Percentiles rank a stretch among this genome's conserved stretches.
These are phyloP conservation scores for Pseudogymnoascus sp. DNA, from an alignment of 2,329 filamentous ascomycete genomes.

Conservation along the genomic window DNA sequence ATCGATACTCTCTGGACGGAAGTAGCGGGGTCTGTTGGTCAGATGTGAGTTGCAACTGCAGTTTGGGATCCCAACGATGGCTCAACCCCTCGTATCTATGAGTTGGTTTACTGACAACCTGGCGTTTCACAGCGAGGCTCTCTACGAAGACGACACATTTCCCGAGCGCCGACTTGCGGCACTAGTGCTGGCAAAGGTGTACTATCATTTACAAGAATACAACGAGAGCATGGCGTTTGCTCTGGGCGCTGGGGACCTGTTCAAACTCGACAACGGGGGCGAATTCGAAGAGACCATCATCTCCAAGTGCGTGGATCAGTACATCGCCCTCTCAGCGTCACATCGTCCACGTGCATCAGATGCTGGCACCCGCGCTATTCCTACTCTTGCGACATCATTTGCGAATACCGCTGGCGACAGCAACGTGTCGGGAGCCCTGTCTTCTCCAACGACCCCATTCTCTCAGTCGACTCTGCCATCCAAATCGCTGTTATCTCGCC, in stretches of 20 bases:
- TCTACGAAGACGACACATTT: conserved; percentile 95
- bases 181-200: conserved; percentile 92
- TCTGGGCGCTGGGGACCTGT: conserved; percentile 85
- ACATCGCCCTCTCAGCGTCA: conserved; percentile 69
- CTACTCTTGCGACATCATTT: conserved; percentile 66
- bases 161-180: conserved; percentile 90
- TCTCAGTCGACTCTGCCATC: conserved; percentile 88
- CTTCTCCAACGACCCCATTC: conserved; percentile 89
- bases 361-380: conserved; percentile 41
- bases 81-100: background rate
- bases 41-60: conserved; percentile 61
- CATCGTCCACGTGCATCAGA: conserved; percentile 40
- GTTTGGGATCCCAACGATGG: background rate
- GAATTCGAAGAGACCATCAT: conserved; percentile 99
- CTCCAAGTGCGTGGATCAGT: conserved; percentile 95
- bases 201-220: conserved; percentile 97
- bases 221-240: conserved; percentile 99
- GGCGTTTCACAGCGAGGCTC: conserved; percentile 61
- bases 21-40: conserved; percentile 81
- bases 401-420: conserved; percentile 57
- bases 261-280: conserved; percentile 81
- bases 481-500: conserved; percentile 87
- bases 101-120: conserved; percentile 15
- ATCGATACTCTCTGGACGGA: conserved; percentile 98
- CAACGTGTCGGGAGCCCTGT: conserved; percentile 49